Evolutionary conservation across 192 early-diverging fungal species (phyloP).

Genomic region (Geosiphon pyriformis): DNA sequence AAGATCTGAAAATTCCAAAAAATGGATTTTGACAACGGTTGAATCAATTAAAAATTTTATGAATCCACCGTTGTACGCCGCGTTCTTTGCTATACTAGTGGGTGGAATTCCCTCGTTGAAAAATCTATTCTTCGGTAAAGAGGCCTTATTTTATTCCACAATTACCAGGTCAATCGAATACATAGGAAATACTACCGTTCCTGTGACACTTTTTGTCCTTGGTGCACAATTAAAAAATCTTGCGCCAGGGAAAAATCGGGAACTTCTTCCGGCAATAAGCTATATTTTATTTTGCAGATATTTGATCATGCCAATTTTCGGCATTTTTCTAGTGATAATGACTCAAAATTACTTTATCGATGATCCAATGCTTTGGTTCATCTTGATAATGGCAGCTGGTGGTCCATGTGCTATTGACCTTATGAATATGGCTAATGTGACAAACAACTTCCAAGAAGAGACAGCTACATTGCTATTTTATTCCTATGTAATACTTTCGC

Average conservation of each 20-base stretch:
- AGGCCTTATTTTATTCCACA: background rate
- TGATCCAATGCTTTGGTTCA: constrained; percentile 25
- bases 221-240: constrained; percentile 16
- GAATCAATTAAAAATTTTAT: background rate
- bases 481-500: constrained; percentile 3
- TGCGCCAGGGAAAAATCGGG: background rate
- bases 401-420: constrained; percentile 21
- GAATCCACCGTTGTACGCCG: constrained; percentile 20
- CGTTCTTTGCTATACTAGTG: constrained; percentile 12
- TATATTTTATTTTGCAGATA: constrained; percentile 10
- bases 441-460: constrained; percentile 8
- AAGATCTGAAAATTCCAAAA: background rate
- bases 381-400: constrained; percentile 5
- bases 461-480: constrained; percentile 13
- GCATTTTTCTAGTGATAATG: background rate
- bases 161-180: constrained; percentile 2
- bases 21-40: background rate
- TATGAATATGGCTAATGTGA: constrained; percentile 19
- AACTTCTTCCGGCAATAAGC: background rate
- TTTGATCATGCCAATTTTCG: constrained; percentile 21
- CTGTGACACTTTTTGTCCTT: constrained; percentile 16
- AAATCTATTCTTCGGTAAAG: constrained; percentile 3
- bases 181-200: constrained; percentile 14
- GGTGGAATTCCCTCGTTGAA: constrained; percentile 19
- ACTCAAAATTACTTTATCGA: background rate